phyloP scores from a whole-genome alignment of 306 rosid species.

The Prinsepia uniflora region DNA sequence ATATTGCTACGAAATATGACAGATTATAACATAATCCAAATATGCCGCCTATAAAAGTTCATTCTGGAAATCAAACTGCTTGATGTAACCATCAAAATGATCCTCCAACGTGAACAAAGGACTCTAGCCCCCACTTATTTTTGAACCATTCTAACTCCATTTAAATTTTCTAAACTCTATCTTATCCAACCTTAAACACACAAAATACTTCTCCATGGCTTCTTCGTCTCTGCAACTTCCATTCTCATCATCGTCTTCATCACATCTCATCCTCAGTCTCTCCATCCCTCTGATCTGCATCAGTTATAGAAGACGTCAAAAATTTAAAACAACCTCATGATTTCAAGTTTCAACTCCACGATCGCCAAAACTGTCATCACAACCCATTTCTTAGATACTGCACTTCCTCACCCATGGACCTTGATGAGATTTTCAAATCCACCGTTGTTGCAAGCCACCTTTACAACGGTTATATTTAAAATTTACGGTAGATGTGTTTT shows the following conservation, averaged over 20 bases:
- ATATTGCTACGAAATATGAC: no score
- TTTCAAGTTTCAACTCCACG: conserved; percentile 64
- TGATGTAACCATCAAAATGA: no score
- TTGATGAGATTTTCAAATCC: conserved; percentile 58
- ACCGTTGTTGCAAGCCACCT: conserved; percentile 72
- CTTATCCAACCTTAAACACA: background rate
- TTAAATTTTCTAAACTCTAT: background rate
- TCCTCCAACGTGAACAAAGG: no score
- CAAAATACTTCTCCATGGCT: conserved; percentile 38
- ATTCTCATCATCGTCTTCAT: conserved; percentile 16
- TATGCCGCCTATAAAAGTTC: no score
- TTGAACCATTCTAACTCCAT: no score
- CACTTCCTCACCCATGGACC: conserved; percentile 41
- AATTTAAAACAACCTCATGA: conserved; percentile 51
- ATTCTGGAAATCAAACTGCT: no score
- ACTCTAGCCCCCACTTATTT: no score
- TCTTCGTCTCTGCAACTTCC: conserved; percentile 32
- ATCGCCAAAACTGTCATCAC: conserved; percentile 47
- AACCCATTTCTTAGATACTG: conserved; percentile 70
- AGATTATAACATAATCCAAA: no score
- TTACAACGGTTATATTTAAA: no score
- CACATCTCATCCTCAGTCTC: conserved; percentile 15
- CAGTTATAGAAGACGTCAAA: conserved; percentile 67
- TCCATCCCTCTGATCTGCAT: no score
- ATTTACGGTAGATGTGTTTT: no score